Percentiles rank a stretch among this genome's conserved stretches.
phyloP scores from a whole-genome alignment of 1,284 basidiomycete genomes.

The Anthracocystis walkeri region DNA sequence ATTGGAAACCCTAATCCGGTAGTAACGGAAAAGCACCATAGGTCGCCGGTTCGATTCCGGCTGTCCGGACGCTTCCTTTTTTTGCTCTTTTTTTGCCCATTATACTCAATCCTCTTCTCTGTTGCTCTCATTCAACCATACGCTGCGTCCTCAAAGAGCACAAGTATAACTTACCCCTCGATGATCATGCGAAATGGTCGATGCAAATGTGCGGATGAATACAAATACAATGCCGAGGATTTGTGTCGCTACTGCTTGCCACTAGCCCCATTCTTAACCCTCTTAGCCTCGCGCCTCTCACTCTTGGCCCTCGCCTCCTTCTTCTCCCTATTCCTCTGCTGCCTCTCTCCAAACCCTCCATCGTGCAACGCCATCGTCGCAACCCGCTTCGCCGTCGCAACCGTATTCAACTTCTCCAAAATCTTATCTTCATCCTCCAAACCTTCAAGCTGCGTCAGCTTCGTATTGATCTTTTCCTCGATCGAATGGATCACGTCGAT shows the following conservation, averaged over 20 bases:
- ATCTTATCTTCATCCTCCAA: constrained; percentile 80
- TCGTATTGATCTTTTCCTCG: constrained; percentile 83
- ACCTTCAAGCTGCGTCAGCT: constrained; percentile 56
- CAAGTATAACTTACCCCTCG: too few relatives aligned
- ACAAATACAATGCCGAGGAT: not conserved
- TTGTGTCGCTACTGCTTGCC: not conserved
- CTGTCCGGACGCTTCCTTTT: constrained; percentile 50
- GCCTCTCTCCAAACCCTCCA: constrained; percentile 87
- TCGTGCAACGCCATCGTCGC: constrained; percentile 90
- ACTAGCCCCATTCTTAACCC: not conserved
- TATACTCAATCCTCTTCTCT: not conserved
- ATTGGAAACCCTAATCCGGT: constrained; percentile 58
- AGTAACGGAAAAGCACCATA: constrained; percentile 56
- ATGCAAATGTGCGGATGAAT: too few relatives aligned
- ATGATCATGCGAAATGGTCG: too few relatives aligned
- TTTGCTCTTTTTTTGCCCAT: constrained; percentile 7
- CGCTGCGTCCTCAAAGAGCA: too few relatives aligned
- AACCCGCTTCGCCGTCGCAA: constrained; percentile 90
- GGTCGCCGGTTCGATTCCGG: constrained; percentile 60
- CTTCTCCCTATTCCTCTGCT: constrained; percentile 82
- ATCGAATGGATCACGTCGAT: constrained; percentile 85
- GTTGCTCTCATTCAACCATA: too few relatives aligned
- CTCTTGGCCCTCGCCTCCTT: constrained; percentile 39
- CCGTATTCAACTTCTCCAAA: constrained; percentile 84
- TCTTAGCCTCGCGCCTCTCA: constrained; percentile 31